phyloP scores from a whole-genome alignment of 495 filamentous ascomycete species.

The Aspergillus sparsus region DNA sequence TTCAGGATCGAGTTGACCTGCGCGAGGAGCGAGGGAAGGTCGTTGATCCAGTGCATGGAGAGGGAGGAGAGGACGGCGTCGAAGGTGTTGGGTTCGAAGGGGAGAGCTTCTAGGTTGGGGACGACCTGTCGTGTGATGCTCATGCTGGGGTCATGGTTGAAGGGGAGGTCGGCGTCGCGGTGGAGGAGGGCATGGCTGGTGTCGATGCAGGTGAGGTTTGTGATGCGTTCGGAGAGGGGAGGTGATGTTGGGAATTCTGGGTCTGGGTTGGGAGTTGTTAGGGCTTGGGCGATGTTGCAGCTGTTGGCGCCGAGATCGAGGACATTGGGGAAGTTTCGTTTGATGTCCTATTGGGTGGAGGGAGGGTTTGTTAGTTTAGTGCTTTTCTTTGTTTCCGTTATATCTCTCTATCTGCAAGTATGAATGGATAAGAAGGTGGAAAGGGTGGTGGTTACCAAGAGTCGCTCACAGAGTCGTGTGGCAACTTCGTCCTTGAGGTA shows the following conservation, averaged over 20 bases:
- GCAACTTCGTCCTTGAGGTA: slow-evolving; percentile 94
- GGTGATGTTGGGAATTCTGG: slow-evolving; percentile 55
- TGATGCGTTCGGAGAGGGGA: slow-evolving; percentile 66
- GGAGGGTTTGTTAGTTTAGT: no score
- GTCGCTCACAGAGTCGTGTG: slow-evolving; percentile 76
- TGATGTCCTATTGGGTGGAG: slow-evolving; percentile 69
- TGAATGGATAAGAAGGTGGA: not conserved
- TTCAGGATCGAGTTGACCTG: slow-evolving; percentile 83
- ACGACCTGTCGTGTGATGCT: slow-evolving; percentile 71
- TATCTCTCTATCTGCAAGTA: slow-evolving; percentile 10
- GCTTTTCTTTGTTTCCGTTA: not conserved
- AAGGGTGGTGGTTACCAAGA: slow-evolving; percentile 59
- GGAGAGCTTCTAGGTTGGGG: slow-evolving; percentile 66
- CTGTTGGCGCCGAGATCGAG: slow-evolving; percentile 96
- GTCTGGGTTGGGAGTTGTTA: slow-evolving; percentile 68
- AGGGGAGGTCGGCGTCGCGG: slow-evolving; percentile 75
- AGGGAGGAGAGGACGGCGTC: slow-evolving; percentile 86
- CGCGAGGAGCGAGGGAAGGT: slow-evolving; percentile 78
- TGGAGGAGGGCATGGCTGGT: slow-evolving; percentile 75
- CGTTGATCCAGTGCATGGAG: slow-evolving; percentile 96
- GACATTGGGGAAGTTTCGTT: slow-evolving; percentile 76
- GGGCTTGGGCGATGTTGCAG: slow-evolving; percentile 84
- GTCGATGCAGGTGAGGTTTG: slow-evolving; percentile 75
- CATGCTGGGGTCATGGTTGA: slow-evolving; percentile 71
- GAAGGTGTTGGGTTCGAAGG: slow-evolving; percentile 76